These are phyloP conservation scores for Sclerotinia nivalis DNA, from an alignment of 2,329 filamentous ascomycete genomes.

Conservation along the genomic window DNA sequence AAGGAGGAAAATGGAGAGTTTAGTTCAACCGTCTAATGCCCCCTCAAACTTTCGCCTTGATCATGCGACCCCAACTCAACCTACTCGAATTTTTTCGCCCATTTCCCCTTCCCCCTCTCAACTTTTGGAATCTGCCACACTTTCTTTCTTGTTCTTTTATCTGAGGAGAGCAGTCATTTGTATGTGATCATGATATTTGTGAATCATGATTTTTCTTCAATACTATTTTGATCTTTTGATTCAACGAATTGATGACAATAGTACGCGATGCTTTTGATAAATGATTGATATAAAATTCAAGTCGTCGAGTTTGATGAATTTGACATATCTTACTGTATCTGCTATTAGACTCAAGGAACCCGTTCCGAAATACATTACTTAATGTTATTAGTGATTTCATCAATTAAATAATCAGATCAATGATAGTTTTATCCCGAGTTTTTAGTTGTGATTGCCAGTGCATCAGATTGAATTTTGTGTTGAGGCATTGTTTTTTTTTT, in stretches of 20 bases:
- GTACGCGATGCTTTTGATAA: slow-evolving; percentile 3
- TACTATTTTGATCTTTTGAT: not conserved
- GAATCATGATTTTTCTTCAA: not conserved
- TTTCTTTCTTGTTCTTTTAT: not conserved
- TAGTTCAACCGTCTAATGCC: not conserved
- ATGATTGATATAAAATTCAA: slow-evolving; percentile 2
- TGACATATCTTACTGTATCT: not conserved
- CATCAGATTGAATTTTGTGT: not conserved
- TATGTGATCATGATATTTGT: not conserved
- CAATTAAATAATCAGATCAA: slow-evolving; percentile 3
- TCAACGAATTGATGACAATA: not conserved
- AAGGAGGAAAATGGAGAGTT: slow-evolving; percentile 7
- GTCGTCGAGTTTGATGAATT: slow-evolving; percentile 12
- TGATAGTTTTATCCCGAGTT: not conserved
- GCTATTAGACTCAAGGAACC: not conserved
- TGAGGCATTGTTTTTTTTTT: slow-evolving; percentile 10
- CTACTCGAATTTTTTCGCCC: slow-evolving; percentile 10
- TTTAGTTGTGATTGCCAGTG: slow-evolving; percentile 21
- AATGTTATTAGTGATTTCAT: slow-evolving; percentile 10
- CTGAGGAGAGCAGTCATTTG: not conserved
- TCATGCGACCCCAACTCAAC: slow-evolving; percentile 21
- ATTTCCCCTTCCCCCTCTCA: slow-evolving; percentile 4
- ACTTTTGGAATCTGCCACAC: not conserved
- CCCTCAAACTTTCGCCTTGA: slow-evolving; percentile 18
- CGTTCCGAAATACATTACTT: not conserved